Percentiles rank a stretch among this genome's conserved stretches.
These are phyloP conservation scores for Ceratocystis eucalypticola DNA, from an alignment of 2,329 filamentous ascomycete genomes.

Conservation along the genomic window DNA sequence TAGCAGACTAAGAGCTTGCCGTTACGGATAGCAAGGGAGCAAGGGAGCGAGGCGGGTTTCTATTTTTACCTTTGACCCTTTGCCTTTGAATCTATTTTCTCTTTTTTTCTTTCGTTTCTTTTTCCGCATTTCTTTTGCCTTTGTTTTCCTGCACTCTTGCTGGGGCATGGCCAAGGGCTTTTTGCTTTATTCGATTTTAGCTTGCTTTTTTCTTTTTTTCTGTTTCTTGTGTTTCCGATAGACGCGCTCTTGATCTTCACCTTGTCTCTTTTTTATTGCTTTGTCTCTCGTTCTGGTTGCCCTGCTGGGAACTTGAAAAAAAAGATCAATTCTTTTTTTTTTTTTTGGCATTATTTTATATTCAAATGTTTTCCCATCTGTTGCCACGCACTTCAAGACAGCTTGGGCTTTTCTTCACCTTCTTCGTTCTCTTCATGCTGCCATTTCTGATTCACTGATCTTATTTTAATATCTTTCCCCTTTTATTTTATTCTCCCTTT, in stretches of 20 bases:
- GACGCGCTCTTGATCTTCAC: too few species aligned
- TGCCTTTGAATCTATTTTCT: background rate
- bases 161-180: background rate
- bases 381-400: background rate
- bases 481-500: slow-evolving; percentile 1
- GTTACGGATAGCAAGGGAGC: too few species aligned
- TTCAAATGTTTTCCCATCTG: background rate
- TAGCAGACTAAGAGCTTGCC: too few species aligned
- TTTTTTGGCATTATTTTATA: background rate
- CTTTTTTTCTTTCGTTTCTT: background rate
- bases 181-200: background rate
- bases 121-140: background rate
- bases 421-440: background rate
- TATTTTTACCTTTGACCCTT: background rate
- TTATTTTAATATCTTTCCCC: slow-evolving; percentile 7
- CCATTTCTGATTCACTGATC: background rate
- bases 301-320: background rate
- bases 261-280: background rate
- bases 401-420: background rate
- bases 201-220: too few species aligned
- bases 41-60: background rate
- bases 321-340: background rate
- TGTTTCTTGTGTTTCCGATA: too few species aligned
- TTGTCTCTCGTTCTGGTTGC: background rate
- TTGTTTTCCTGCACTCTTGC: background rate